phyloP scores from a whole-genome alignment of 805 yeast species.

The Alloascoidea hylecoeti region DNA sequence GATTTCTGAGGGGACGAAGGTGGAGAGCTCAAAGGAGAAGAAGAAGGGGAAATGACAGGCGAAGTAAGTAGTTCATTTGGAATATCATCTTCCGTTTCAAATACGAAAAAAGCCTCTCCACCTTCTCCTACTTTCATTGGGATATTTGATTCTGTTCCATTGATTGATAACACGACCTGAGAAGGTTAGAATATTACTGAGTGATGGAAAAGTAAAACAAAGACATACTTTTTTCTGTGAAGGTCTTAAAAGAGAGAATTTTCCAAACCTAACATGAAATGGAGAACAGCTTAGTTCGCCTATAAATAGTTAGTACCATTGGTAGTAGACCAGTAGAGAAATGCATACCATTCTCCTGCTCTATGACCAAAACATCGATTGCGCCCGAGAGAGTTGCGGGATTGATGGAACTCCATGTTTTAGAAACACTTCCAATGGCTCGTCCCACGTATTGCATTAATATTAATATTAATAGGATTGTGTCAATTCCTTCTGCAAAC shows the following conservation, averaged over 20 bases:
- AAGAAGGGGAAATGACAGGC: conserved; percentile 66
- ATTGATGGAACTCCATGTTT: conserved; percentile 93
- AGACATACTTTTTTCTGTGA: conserved; percentile 61
- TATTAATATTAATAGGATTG: no score
- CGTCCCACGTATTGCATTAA: conserved; percentile 94
- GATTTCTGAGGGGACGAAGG: background rate
- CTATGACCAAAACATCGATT: conserved; percentile 89
- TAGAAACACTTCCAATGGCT: conserved; percentile 88
- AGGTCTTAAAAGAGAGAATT: conserved; percentile 83
- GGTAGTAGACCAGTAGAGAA: conserved; percentile 1
- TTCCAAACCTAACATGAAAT: conserved; percentile 93
- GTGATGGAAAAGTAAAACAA: background rate
- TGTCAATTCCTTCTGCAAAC: no score
- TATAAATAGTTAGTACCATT: conserved; percentile 4
- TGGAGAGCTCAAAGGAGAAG: conserved; percentile 18
- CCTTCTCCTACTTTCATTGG: conserved; percentile 97
- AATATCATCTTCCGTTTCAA: conserved; percentile 65
- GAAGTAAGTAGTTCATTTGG: conserved; percentile 75
- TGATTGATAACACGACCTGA: conserved; percentile 74
- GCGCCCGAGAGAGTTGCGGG: conserved; percentile 97
- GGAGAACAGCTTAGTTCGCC: conserved; percentile 80
- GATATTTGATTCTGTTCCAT: conserved; percentile 64
- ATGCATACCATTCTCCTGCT: conserved; percentile 58
- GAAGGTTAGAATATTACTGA: no score
- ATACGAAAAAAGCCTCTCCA: conserved; percentile 96